A percentile compares a stretch with the other conserved stretches of the same genome.
Evolutionary conservation across 352 stramenopile species (phyloP).

Genomic region (Phytophthora agathidicida): DNA sequence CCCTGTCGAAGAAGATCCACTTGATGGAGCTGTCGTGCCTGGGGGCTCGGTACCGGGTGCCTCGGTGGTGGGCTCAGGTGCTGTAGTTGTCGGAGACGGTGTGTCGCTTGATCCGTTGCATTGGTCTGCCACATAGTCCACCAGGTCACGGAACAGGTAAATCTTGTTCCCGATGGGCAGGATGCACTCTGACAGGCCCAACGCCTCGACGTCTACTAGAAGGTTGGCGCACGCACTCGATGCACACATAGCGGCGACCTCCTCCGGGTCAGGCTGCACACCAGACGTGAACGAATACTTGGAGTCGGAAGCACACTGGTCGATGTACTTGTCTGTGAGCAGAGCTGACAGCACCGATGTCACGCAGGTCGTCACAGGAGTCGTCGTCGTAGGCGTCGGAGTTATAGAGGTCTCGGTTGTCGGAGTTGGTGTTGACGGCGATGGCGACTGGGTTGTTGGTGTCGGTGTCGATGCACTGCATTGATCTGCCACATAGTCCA

Average conservation of each 20-base stretch:
- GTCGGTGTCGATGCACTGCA: conserved; percentile 9
- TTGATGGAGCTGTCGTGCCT: background rate
- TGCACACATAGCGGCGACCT: conserved; percentile 24
- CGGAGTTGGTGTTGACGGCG: background rate
- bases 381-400: conserved; percentile 12
- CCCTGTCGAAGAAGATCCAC: background rate
- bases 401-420: conserved; percentile 12
- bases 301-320: conserved; percentile 23
- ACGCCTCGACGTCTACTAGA: conserved; percentile 22
- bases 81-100: background rate
- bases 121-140: conserved; percentile 26
- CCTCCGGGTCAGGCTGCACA: conserved; percentile 12
- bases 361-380: conserved; percentile 13
- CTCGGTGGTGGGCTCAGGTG: background rate
- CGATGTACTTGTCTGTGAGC: conserved; percentile 25
- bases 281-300: conserved; percentile 33
- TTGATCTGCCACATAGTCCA: conserved; percentile 26
- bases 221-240: conserved; percentile 25
- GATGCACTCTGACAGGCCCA: conserved; percentile 28
- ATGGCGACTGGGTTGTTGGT: background rate
- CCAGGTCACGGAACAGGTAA: conserved; percentile 26
- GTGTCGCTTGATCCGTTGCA: conserved; percentile 7
- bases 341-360: conserved; percentile 10
- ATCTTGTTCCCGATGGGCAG: conserved; percentile 33
- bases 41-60: conserved; percentile 6